Evolutionary conservation across 306 rosid species (phyloP), one percentile per base, ranked within the genome.

Genomic region (Quercus robur): DNA sequence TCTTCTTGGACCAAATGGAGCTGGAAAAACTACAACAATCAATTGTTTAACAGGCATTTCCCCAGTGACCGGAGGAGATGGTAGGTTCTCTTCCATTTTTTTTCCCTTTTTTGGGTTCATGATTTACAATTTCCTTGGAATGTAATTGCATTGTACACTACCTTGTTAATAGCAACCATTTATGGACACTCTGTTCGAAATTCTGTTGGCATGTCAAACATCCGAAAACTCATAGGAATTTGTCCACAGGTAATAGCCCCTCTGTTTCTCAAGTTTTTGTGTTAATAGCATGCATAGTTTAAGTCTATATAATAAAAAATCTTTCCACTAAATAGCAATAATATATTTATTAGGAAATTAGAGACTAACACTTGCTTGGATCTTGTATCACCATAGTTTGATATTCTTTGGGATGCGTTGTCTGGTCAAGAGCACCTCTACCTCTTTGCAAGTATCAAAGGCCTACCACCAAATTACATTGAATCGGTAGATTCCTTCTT

Each of bases 1-100:
- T 87, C 94, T 94, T 55, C 90, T 94, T 61, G 99, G 99, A 75
- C 94, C 99, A 31, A 93, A 91, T 30, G 97, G 99, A 73, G 99
- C 99, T 46, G 99, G 99, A 73, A 94, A 94, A 85, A 93, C 99
- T 49, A 91, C 99, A 23, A 75, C 81, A 67, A 94, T 94, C 75
- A 93, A 59, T 78, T 94, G 99, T 85, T 85, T 94, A 90, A 91
- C 95, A 19, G 97, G 99, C 80, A 88, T 87, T 75, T 78, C 95
- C 80, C 93, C 97, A 15, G 87, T 86, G 76, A 89, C 97, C 44
- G 83, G 81, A 19, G 99, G 99, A 85, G 92, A 94, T 81, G 97
- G 99, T 94, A 83, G 81, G 54, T 49, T 49, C 54, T 49, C 54
- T 12, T 57, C 46, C 46, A 0, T 23, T 74, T 19, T 74, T 69